Conservation (phyloP, 148 eudicot species). For the Suaeda aralocaspica region DNA sequence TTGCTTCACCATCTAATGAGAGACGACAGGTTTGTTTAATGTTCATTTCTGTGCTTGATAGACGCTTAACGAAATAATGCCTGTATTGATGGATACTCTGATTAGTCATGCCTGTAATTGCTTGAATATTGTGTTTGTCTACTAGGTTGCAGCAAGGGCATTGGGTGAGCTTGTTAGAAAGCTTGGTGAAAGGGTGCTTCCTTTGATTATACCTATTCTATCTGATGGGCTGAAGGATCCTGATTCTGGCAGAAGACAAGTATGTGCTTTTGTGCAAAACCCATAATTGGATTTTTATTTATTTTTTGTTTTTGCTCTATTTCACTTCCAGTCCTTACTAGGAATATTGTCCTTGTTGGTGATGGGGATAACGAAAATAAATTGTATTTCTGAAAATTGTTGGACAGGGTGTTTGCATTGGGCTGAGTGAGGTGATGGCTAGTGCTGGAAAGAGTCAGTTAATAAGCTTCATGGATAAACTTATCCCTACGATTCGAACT, state of each 20-base stretch:
- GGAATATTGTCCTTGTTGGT: neutral
- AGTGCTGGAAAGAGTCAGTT: constrained; percentile 94
- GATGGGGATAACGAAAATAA: too few species aligned
- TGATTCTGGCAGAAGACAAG: constrained; percentile 82
- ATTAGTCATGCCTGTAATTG: constrained; percentile 3
- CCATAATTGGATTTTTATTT: neutral
- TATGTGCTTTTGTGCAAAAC: constrained; percentile 16
- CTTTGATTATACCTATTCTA: constrained; percentile 83
- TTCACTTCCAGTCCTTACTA: neutral
- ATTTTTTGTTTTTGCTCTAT: neutral
- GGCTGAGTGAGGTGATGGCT: constrained; percentile 98
- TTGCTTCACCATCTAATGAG: constrained; percentile 92
- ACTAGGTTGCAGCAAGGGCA: constrained; percentile 87
- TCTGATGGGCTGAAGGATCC: constrained; percentile 79
- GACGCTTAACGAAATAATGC: constrained; percentile 93
- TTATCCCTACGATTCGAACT: constrained; percentile 93
- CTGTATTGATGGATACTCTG: constrained; percentile 86
- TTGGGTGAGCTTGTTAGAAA: constrained; percentile 96
- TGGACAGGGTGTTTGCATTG: constrained; percentile 90
- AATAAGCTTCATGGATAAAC: constrained; percentile 77
- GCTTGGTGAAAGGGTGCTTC: constrained; percentile 98
- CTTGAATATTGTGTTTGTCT: constrained; percentile 11
- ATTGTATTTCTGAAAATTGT: neutral
- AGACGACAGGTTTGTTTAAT: constrained; percentile 75
- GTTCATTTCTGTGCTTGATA: neutral